Evolutionary conservation across 129 eudicot species (phyloP), one percentile per base, ranked within the genome.

Genomic region (Lonicera japonica): DNA sequence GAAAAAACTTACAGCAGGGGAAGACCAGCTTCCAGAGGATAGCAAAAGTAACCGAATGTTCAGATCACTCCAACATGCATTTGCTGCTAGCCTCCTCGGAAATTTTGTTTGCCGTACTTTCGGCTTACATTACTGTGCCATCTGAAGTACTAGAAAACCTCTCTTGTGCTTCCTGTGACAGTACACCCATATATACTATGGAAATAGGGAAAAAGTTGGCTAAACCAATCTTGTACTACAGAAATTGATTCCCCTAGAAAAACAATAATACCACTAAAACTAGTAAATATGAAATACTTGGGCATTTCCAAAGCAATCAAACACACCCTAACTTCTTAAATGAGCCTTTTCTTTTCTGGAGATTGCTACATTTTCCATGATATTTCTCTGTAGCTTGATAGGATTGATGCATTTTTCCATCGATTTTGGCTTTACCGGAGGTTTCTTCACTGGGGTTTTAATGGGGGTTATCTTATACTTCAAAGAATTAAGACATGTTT

Each of bases 11-110:
- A 91, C 97, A 60, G 96, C 94, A 59, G 98, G 96, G 19, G 95
- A 92, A 20, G 96, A 87, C 95, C 98, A 87, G 62, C 95, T 80
- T 64, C 98, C 98, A 60, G 84, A 84, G 70, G 95, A 82, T 56
- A 92, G 96, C 98, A 80, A 92, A 87, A 60, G 86, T 77, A 63
- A 92, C 96, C 64, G 78, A 73, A 12, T 96, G 96, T 70, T 92
- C 98, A 3, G 94, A 80, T 81, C 86, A 87, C 75, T 87, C 98
- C 83, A 92, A 74, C 6, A 95, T 88, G 56, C 84, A 88, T 51
- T 70, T 75, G 25, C 58, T 64, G 54, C 79, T 77, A 23, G 81
- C 83, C 62, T 78, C 83, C 73, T 92, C 95, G 5, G 98, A 92
- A 2, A 78, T 66, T 64, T 77, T 80, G 83, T 87, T 92, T 58